These are phyloP conservation scores for Aspergillus sclerotioniger DNA, from an alignment of 495 filamentous ascomycete genomes.

Conservation along the genomic window DNA sequence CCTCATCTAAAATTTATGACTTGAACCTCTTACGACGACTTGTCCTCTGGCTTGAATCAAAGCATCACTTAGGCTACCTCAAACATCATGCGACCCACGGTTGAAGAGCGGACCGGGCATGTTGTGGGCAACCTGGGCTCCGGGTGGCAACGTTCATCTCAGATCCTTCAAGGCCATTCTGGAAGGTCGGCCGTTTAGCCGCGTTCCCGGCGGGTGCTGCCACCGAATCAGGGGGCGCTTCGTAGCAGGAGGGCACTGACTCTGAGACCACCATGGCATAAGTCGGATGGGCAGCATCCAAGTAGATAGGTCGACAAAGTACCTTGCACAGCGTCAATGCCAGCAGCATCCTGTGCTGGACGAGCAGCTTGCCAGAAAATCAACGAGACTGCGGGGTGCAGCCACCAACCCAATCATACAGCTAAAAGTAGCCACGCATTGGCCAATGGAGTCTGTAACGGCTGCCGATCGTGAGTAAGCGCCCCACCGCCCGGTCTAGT, in stretches of 20 bases:
- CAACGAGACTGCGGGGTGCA: slow-evolving; percentile 14
- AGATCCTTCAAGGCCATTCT: background rate
- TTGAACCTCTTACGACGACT: background rate
- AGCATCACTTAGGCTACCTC: background rate
- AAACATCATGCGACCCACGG: slow-evolving; percentile 14
- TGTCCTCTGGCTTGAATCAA: background rate
- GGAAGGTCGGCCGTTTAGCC: background rate
- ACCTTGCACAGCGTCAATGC: background rate
- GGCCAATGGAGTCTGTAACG: slow-evolving; percentile 8
- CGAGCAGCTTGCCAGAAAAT: background rate
- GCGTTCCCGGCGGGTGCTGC: background rate
- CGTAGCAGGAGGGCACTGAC: slow-evolving; percentile 1
- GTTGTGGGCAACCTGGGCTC: slow-evolving; percentile 9
- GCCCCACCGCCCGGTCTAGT: background rate
- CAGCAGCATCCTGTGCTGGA: background rate
- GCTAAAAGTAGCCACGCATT: slow-evolving; percentile 7
- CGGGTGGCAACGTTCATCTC: slow-evolving; percentile 8
- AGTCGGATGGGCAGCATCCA: background rate
- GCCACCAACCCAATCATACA: background rate
- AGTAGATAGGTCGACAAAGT: background rate
- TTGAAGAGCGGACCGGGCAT: slow-evolving; percentile 8
- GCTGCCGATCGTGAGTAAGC: slow-evolving; percentile 11
- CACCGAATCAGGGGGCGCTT: background rate
- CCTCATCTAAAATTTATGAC: background rate
- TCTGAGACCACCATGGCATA: background rate